Evolutionary conservation across 306 rosid species (phyloP).

Genomic region (Glycine tomentella): DNA sequence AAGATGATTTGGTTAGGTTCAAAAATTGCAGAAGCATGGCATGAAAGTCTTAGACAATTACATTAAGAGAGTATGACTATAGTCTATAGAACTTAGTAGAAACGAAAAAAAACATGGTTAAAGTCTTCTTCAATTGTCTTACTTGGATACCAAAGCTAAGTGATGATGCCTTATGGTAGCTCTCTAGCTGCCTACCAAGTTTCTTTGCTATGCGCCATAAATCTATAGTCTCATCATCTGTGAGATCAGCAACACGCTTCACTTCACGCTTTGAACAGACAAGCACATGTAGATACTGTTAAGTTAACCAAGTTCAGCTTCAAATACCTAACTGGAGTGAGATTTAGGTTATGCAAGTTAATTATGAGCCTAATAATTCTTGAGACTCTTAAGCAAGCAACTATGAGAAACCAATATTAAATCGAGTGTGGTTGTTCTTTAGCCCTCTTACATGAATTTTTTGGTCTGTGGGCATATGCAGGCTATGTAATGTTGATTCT

Average conservation of each 20-base stretch:
- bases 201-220: constrained; percentile 87
- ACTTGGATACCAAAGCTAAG: constrained; percentile 86
- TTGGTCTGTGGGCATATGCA: neutral
- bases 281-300: constrained; percentile 80
- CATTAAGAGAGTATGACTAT: neutral
- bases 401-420: neutral
- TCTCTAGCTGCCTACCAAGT: constrained; percentile 78
- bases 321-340: neutral
- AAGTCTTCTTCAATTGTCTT: constrained; percentile 42
- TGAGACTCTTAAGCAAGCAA: neutral
- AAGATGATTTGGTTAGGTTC: constrained; percentile 38
- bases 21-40: constrained; percentile 1
- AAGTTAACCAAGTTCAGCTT: constrained; percentile 55
- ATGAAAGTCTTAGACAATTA: neutral
- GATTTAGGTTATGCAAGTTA: neutral
- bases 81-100: neutral
- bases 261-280: constrained; percentile 89
- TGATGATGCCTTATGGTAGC: constrained; percentile 80
- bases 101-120: neutral
- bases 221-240: constrained; percentile 72
- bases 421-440: neutral
- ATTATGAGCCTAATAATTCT: neutral
- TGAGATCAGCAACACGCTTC: constrained; percentile 85
- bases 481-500: neutral
- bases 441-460: neutral